Conservation (phyloP, 352 stramenopile genomes). For the Phytophthora pseudosyringae region DNA sequence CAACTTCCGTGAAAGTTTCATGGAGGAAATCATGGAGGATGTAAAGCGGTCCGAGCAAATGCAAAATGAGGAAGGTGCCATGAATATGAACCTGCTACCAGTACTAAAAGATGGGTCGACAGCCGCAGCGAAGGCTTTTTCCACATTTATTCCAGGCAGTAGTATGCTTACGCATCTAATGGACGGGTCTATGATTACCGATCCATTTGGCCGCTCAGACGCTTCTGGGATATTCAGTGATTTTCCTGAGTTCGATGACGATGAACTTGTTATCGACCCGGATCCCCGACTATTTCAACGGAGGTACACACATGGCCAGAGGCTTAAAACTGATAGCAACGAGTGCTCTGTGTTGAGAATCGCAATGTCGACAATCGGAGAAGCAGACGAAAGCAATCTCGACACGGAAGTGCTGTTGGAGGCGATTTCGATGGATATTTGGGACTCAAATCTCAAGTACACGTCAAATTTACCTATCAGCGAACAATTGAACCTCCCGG, state of each 20-base stretch:
- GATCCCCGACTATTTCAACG: constrained; percentile 44
- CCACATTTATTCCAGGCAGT: constrained; percentile 70
- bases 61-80: constrained; percentile 46
- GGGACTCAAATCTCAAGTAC: constrained; percentile 85
- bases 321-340: constrained; percentile 38
- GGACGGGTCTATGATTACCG: constrained; percentile 63
- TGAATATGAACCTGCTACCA: constrained; percentile 67
- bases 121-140: constrained; percentile 75
- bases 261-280: constrained; percentile 69
- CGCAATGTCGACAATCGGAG: constrained; percentile 76
- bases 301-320: constrained; percentile 44
- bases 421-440: constrained; percentile 89
- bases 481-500: constrained; percentile 66
- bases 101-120: constrained; percentile 65
- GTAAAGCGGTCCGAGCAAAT: constrained; percentile 61
- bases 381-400: constrained; percentile 58
- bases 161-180: constrained; percentile 81
- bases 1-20: constrained; percentile 58
- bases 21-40: constrained; percentile 70
- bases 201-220: constrained; percentile 51
- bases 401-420: constrained; percentile 85
- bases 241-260: constrained; percentile 57
- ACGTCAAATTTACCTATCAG: constrained; percentile 76
- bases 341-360: constrained; percentile 81
- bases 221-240: constrained; percentile 64